These are phyloP conservation scores for Erythrobasidium hasegawianum DNA, from an alignment of 1,284 basidiomycete genomes.

Conservation along the genomic window DNA sequence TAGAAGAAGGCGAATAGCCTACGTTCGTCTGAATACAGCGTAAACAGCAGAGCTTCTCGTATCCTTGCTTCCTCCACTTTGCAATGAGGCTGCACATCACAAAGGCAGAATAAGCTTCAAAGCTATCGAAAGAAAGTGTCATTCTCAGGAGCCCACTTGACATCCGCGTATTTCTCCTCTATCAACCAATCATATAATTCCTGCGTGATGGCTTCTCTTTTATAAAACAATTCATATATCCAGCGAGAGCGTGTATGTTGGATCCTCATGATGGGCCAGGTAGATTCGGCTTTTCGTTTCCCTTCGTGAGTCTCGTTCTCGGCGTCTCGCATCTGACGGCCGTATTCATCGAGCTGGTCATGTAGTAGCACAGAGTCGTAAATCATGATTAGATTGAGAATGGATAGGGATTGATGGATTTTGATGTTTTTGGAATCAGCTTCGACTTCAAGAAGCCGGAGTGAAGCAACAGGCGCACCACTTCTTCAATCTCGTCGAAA, in stretches of 20 bases:
- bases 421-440: too few relatives aligned
- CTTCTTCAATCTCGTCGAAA: slow-evolving; percentile 67
- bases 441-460: not conserved
- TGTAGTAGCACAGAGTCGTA: too few relatives aligned
- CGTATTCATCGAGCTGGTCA: slow-evolving; percentile 42
- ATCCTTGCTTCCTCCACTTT: slow-evolving; percentile 98
- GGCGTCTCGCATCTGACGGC: slow-evolving; percentile 62
- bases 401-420: too few relatives aligned
- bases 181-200: slow-evolving; percentile 97
- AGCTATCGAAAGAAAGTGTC: too few relatives aligned
- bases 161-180: slow-evolving; percentile 96
- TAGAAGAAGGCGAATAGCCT: slow-evolving; percentile 42
- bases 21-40: slow-evolving; percentile 94
- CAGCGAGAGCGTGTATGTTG: slow-evolving; percentile 88
- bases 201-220: slow-evolving; percentile 87
- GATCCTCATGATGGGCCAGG: slow-evolving; percentile 99
- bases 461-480: slow-evolving; percentile 33
- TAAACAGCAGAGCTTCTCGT: slow-evolving; percentile 96
- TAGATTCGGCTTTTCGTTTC: slow-evolving; percentile 89
- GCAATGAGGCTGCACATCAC: slow-evolving; percentile 74
- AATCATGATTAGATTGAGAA: too few relatives aligned
- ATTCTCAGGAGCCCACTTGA: slow-evolving; percentile 80
- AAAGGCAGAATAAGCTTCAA: not conserved
- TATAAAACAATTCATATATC: slow-evolving; percentile 98
- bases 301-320: slow-evolving; percentile 98